Evolutionary conservation across 2,329 filamentous ascomycete species (phyloP), one percentile per base, ranked within the genome.

Genomic region (Aspergillus piperis): DNA sequence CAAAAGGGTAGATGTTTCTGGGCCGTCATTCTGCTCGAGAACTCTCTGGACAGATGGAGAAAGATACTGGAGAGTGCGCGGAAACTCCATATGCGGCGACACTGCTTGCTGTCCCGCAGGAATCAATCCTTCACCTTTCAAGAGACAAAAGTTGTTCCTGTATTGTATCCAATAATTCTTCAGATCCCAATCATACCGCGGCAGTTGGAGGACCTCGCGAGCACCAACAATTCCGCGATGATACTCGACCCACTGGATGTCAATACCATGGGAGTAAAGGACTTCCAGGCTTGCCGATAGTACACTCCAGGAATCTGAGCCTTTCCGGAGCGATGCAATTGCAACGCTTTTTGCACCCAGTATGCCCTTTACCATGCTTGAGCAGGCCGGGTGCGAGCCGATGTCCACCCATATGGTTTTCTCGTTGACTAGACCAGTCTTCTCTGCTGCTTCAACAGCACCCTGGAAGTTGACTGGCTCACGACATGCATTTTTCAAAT

Each of bases 121-220:
- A n/a, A 48, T 15, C 11, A 52, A 78, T 41, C 79, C 82, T 64
- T 89, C 85, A 59, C 82, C 87, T 79, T 92, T 92, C 60, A 83
- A 86, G 32, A 91, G 77, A 49, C 82, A 85, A 86, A 88, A 92
- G 73, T 92, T 87, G 64, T 90, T 88, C 64, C 83, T 81, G 72
- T 90, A 90, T 70, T 86, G 85, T 15, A 90, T 81, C 88, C 88
- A 90, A 75, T 91, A 90, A 66, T 85, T 86, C 80, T 91, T 90
- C 64, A 84, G 78, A 71, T 91, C 87, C 71, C 88, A 92, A 0
- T 81, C 81, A 71, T 91, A 92, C 0, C 83, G 81, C 2, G 88
- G 88, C 3, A 92, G 77, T n/a, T 84, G 78, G n/a, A 90, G 76
- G 15, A 91, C 77, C 44, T 83, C 79, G 44, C 88, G 82, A 1